Conservation (phyloP, 352 stramenopile species). For the Phytophthora fragariae region DNA sequence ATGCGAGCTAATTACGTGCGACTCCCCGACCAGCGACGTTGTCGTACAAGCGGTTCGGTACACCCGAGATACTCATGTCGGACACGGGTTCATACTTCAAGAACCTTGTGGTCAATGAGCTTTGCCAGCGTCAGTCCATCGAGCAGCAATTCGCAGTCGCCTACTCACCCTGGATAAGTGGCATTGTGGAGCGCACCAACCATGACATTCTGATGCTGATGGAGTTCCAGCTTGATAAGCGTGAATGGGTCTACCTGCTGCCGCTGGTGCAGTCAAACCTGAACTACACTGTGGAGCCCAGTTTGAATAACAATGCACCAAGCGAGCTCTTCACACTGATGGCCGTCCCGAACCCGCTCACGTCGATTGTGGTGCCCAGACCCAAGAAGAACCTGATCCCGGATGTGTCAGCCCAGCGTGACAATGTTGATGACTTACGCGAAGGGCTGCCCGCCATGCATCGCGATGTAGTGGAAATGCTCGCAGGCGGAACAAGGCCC, state of each 20-base stretch:
- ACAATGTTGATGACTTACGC: not conserved
- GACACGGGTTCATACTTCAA: slow-evolving; percentile 7
- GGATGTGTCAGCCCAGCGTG: not conserved
- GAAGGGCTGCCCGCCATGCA: not conserved
- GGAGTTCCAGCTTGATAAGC: not conserved
- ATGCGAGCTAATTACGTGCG: not conserved
- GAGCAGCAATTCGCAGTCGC: slow-evolving; percentile 2
- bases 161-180: slow-evolving; percentile 13
- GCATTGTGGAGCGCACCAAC: not conserved
- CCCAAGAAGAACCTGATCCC: not conserved
- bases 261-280: not conserved
- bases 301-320: not conserved
- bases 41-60: slow-evolving; percentile 4
- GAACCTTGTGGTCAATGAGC: not conserved
- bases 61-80: not conserved
- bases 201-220: not conserved
- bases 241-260: slow-evolving; percentile 6
- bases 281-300: not conserved
- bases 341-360: not conserved
- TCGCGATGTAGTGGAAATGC: not conserved
- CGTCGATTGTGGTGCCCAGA: not conserved
- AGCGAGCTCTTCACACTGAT: not conserved
- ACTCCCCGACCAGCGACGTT: not conserved
- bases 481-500: not conserved
- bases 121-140: not conserved